Evolutionary conservation across 495 filamentous ascomycete species (phyloP), one percentile per base, ranked within the genome.

Genomic region (Xylaria longipes): DNA sequence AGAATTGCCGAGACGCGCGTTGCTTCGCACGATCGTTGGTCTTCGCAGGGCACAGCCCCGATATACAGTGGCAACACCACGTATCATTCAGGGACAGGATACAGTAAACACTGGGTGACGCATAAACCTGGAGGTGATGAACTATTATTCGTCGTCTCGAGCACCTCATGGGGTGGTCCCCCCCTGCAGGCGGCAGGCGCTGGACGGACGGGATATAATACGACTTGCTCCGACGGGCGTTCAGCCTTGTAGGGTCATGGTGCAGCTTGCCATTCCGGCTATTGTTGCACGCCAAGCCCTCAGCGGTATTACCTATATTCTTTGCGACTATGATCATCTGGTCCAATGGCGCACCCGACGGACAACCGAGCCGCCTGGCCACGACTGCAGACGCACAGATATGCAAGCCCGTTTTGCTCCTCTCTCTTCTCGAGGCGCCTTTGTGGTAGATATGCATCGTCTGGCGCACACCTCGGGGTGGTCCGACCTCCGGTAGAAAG

Each of bases 201-300:
- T 33, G 57, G 22, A 45, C 33, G 58, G 57, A 37, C n/a, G 1
- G 9, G 25, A 64, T 7, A 25, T 33, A 12, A 41, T 48, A 48
- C 22, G 43, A 45, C 31, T 62, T 63, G 57, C 39, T 58, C 27
- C 61, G 60, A 48, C 48, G 45, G 33, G 39, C 39, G 50, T 41
- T 72, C 70, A 72, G 70, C 70, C 70, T 72, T 67, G 70, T 65
- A 72, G 39, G 70, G 50, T 68, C 39, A 37, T 66, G 27, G 43
- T 43, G 67, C 67, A 65, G 57, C 27, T 43, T 45, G 46, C 33
- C 39, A 57, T 29, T 27, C 50, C 50, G 35, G 22, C 14, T 52
- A 29, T 54, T 61, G 35, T 70, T 37, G 60, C 60, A 57, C 61
- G 69, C 69, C 69, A 71, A 71, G 69, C 25, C 22, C 46, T 45